Evolutionary conservation across 1,284 basidiomycete species (phyloP).

Genomic region (Vanrija humicola): DNA sequence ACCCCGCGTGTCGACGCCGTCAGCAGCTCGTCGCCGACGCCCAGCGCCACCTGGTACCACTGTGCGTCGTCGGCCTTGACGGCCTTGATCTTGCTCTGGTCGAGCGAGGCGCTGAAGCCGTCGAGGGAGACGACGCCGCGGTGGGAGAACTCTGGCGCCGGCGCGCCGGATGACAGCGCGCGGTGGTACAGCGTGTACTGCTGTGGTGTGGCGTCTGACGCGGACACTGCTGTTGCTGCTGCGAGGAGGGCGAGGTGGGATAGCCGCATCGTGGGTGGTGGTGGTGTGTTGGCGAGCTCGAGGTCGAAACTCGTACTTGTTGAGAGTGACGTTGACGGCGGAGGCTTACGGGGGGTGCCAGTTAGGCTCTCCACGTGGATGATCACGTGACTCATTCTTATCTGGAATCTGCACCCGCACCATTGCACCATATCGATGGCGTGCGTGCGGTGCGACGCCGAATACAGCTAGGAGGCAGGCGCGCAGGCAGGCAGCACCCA

Average conservation of each 20-base stretch:
- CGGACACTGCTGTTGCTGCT: background rate
- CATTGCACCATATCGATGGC: too few species aligned
- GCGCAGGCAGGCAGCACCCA: too few species aligned
- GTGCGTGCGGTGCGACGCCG: too few species aligned
- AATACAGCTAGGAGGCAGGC: too few species aligned
- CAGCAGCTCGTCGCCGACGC: constrained; percentile 7
- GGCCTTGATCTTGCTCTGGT: background rate
- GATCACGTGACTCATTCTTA: too few species aligned
- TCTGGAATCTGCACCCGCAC: too few species aligned
- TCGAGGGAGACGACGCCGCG: constrained; percentile 12
- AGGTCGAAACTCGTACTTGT: too few species aligned
- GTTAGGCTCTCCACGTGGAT: too few species aligned
- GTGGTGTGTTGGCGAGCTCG: background rate
- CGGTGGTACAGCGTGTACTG: constrained; percentile 20
- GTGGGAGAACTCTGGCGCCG: constrained; percentile 1
- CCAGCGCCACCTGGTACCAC: constrained; percentile 22
- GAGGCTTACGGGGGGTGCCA: too few species aligned
- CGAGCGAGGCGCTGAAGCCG: background rate
- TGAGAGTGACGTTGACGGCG: too few species aligned
- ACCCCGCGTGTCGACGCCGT: constrained; percentile 14
- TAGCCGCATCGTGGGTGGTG: constrained; percentile 4
- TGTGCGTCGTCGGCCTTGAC: background rate
- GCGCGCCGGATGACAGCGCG: constrained; percentile 1
- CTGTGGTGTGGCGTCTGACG: constrained; percentile 1
- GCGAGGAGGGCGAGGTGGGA: constrained; percentile 5